Evolutionary conservation across 225 moss, liverwort and hornwort species (phyloP).

Genomic region (Ulota crispa): DNA sequence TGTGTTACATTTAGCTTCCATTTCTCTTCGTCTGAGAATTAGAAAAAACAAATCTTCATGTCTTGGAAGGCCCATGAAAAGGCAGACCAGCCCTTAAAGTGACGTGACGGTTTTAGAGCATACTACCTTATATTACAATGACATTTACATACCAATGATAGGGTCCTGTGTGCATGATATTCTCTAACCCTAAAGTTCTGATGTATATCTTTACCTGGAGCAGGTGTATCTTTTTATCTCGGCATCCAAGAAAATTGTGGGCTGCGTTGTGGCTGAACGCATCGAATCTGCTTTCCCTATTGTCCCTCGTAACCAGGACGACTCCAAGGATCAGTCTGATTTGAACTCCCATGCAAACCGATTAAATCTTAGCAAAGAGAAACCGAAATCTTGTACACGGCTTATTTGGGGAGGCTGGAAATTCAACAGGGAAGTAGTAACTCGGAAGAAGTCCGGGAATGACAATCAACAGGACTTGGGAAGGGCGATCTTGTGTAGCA

Average conservation of each 20-base stretch:
- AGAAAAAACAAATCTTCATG: too few species aligned
- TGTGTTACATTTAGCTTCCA: too few species aligned
- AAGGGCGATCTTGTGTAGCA: conserved; percentile 69
- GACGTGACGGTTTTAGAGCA: too few species aligned
- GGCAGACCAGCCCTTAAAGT: too few species aligned
- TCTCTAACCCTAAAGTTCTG: neutral
- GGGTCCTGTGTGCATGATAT: neutral
- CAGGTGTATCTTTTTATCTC: conserved; percentile 94
- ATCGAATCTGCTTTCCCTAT: conserved; percentile 69
- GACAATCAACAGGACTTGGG: conserved; percentile 49
- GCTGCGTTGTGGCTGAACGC: conserved; percentile 87
- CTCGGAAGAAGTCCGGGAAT: conserved; percentile 41
- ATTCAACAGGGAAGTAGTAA: conserved; percentile 61
- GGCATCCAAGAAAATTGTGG: conserved; percentile 75
- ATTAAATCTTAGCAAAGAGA: conserved; percentile 10
- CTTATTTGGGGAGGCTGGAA: conserved; percentile 77
- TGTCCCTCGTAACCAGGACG: conserved; percentile 40
- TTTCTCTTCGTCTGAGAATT: too few species aligned
- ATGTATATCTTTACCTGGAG: neutral
- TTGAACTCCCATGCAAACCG: neutral
- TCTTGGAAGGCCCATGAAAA: too few species aligned
- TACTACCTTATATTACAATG: too few species aligned
- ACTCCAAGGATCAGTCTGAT: neutral
- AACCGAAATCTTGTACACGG: conserved; percentile 32
- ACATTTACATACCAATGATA: neutral